Conservation (phyloP, 208 protist genomes). For the Wallacemonas sp. region DNA sequence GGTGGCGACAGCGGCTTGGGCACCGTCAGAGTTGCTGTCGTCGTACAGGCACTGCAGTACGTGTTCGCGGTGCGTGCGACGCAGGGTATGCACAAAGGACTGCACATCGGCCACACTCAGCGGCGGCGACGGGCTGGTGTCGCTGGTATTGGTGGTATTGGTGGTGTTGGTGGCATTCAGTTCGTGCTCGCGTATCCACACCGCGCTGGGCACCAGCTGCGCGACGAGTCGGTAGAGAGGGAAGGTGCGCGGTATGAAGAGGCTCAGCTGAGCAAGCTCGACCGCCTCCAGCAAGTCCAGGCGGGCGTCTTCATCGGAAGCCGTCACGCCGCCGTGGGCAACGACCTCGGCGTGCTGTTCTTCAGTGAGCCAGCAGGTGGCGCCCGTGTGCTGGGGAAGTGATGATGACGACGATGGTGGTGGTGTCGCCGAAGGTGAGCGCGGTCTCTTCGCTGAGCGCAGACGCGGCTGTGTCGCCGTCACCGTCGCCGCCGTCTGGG, state of each 20-base stretch:
- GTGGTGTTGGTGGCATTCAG: no score
- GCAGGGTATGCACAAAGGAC: neutral
- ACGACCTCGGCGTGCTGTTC: neutral
- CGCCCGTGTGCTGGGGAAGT: neutral
- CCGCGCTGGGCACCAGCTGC: conserved; percentile 61
- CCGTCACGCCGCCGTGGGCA: neutral
- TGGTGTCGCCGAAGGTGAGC: neutral
- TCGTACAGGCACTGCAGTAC: neutral
- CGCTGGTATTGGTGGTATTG: neutral
- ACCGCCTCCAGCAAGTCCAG: conserved; percentile 64
- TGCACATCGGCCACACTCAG: neutral
- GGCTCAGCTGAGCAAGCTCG: conserved; percentile 55
- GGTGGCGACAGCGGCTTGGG: no score
- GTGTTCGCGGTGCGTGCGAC: conserved; percentile 6
- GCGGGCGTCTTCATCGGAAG: conserved; percentile 23
- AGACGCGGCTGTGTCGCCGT: no score
- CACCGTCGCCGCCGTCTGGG: no score
- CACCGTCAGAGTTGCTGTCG: neutral
- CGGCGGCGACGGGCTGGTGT: neutral
- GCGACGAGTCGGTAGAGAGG: conserved; percentile 43
- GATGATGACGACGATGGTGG: neutral
- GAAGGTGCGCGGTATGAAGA: conserved; percentile 58
- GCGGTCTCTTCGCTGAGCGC: neutral
- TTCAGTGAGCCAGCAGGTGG: neutral
- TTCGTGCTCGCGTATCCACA: neutral